Percentiles rank a stretch among this genome's conserved stretches.
Evolutionary conservation across 2,329 filamentous ascomycete species (phyloP).

Genomic region (Neofusicoccum kwambonambiense): DNA sequence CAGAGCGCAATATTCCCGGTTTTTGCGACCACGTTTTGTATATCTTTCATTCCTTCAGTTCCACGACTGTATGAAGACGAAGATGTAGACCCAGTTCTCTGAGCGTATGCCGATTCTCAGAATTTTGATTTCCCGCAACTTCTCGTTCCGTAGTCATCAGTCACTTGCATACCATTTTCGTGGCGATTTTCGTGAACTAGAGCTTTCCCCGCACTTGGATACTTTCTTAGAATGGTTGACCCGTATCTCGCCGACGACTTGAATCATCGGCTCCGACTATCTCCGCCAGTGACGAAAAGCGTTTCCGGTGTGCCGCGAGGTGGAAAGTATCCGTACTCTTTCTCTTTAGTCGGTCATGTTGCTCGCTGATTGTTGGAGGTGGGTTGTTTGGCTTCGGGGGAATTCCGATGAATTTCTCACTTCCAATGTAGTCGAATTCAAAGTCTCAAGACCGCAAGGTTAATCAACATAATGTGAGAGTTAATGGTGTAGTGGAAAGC

Average conservation of each 20-base stretch:
- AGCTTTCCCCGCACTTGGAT: background rate
- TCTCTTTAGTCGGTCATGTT: too few relatives aligned
- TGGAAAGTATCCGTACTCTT: too few relatives aligned
- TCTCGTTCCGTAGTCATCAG: background rate
- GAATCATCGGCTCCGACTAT: background rate
- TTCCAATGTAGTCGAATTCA: too few relatives aligned
- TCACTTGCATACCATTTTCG: background rate
- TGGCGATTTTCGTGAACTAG: background rate
- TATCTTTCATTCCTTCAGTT: background rate
- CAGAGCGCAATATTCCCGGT: background rate
- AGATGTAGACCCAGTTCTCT: background rate
- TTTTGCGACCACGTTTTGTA: background rate
- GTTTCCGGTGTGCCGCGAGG: too few relatives aligned
- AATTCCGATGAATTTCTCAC: too few relatives aligned
- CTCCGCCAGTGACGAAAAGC: background rate
- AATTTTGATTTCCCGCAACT: background rate
- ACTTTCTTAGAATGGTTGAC: background rate
- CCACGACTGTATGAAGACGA: background rate
- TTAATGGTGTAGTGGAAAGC: too few relatives aligned
- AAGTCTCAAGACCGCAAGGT: too few relatives aligned
- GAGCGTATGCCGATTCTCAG: too few relatives aligned
- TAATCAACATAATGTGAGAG: too few relatives aligned
- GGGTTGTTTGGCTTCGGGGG: too few relatives aligned
- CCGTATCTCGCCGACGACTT: background rate
- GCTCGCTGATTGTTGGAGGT: too few relatives aligned